phyloP scores from a whole-genome alignment of 2,329 filamentous ascomycete species.

The Alternaria ventricosa region DNA sequence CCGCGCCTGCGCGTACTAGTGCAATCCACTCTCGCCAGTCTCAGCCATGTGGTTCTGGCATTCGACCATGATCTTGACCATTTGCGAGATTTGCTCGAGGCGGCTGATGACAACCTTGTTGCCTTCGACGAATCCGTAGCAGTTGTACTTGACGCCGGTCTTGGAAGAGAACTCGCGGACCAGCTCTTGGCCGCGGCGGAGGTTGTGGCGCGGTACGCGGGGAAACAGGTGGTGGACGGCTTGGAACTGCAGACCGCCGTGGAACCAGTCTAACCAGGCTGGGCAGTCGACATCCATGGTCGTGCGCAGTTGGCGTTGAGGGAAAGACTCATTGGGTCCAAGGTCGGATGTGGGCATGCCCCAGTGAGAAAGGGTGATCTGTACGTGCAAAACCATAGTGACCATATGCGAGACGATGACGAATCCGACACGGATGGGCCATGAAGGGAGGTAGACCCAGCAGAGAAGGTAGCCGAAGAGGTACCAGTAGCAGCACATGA shows the following conservation, averaged over 20 bases:
- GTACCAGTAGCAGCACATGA: conserved; percentile 81
- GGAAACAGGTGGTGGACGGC: conserved; percentile 87
- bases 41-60: conserved; percentile 50
- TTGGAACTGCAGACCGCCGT: conserved; percentile 89
- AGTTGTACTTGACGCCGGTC: conserved; percentile 81
- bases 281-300: conserved; percentile 95
- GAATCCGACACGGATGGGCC: conserved; percentile 73
- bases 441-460: conserved; percentile 74
- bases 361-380: conserved; percentile 92
- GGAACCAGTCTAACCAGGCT: conserved; percentile 84
- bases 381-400: conserved; percentile 82
- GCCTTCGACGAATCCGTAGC: conserved; percentile 84
- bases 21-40: conserved; percentile 47
- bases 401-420: conserved; percentile 81
- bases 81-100: conserved; percentile 78
- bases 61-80: conserved; percentile 65
- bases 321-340: conserved; percentile 83
- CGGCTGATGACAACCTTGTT: conserved; percentile 81
- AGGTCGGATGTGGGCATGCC: conserved; percentile 91
- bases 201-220: conserved; percentile 82
- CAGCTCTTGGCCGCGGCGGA: conserved; percentile 74
- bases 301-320: conserved; percentile 88
- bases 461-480: conserved; percentile 86
- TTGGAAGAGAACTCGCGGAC: conserved; percentile 84
- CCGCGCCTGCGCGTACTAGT: conserved; percentile 18